phyloP scores from a whole-genome alignment of 176 grass and related monocot species.

The Cenchrus fungigraminus region DNA sequence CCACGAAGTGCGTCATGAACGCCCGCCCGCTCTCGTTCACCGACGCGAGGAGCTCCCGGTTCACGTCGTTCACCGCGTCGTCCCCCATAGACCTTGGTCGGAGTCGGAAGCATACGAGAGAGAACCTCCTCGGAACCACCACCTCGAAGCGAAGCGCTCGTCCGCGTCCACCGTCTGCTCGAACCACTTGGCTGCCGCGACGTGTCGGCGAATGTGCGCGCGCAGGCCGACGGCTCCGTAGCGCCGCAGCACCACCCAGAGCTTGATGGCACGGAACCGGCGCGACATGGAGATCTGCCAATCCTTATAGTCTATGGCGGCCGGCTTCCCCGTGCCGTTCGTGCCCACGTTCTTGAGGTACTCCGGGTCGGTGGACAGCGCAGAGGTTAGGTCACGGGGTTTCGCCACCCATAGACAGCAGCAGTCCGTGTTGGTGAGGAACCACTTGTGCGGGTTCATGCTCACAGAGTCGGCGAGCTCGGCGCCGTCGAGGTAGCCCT shows the following conservation, averaged over 20 bases:
- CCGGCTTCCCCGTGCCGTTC: background rate
- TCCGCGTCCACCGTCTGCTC: constrained; percentile 40
- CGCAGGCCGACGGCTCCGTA: constrained; percentile 46
- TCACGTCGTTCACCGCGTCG: background rate
- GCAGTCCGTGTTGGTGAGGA: constrained; percentile 56
- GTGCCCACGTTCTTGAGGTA: constrained; percentile 36
- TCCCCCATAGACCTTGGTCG: no score
- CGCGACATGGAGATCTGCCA: constrained; percentile 57
- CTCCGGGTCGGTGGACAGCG: constrained; percentile 51
- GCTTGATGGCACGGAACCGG: constrained; percentile 47
- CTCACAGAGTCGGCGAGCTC: constrained; percentile 59
- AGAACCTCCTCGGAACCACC: no score
- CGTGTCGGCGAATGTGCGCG: constrained; percentile 31
- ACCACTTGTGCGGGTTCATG: constrained; percentile 63
- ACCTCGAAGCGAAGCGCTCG: constrained; percentile 46
- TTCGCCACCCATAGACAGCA: constrained; percentile 48
- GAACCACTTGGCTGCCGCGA: constrained; percentile 53
- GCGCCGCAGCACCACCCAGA: constrained; percentile 46
- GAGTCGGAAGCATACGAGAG: no score
- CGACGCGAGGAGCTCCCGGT: constrained; percentile 43
- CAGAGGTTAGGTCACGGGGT: background rate
- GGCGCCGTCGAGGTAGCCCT: constrained; percentile 35
- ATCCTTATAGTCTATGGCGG: constrained; percentile 54
- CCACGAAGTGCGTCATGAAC: constrained; percentile 58
- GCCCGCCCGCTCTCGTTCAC: constrained; percentile 50